These are phyloP conservation scores for Debaryomycetaceae sp. DNA, from an alignment of 1,139 yeast genomes.

Conservation along the genomic window DNA sequence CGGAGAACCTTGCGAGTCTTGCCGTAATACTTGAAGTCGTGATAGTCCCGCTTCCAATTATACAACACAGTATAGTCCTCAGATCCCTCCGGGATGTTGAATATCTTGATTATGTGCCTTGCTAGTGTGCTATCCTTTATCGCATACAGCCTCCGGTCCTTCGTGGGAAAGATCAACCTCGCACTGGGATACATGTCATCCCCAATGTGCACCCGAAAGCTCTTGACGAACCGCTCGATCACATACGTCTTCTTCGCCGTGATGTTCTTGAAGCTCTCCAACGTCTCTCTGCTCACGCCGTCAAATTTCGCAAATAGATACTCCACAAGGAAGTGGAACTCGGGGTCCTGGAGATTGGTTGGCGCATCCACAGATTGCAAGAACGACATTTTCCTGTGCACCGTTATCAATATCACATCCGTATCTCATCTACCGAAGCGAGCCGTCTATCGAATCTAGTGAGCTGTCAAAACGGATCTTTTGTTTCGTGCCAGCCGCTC, in stretches of 20 bases:
- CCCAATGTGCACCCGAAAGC: slow-evolving; percentile 69
- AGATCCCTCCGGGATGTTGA: slow-evolving; percentile 33
- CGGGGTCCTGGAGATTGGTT: slow-evolving; percentile 21
- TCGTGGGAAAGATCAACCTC: slow-evolving; percentile 59
- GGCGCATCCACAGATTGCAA: slow-evolving; percentile 10
- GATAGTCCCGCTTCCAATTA: slow-evolving; percentile 40
- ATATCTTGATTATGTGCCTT: slow-evolving; percentile 35
- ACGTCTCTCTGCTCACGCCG: slow-evolving; percentile 22
- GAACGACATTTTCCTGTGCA: slow-evolving; percentile 5
- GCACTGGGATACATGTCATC: slow-evolving; percentile 67
- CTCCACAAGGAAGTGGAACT: slow-evolving; percentile 27
- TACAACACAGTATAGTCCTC: slow-evolving; percentile 31
- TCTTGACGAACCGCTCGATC: slow-evolving; percentile 46
- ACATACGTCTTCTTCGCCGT: slow-evolving; percentile 29
- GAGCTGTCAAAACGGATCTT: too few species aligned
- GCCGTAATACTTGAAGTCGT: slow-evolving; percentile 18
- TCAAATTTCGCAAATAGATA: slow-evolving; percentile 33
- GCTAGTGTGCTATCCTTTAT: slow-evolving; percentile 52
- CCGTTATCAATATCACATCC: too few species aligned
- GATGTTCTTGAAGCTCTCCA: slow-evolving; percentile 25
- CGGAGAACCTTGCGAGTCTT: slow-evolving; percentile 29
- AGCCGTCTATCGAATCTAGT: too few species aligned
- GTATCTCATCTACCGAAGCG: too few species aligned
- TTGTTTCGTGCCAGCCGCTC: too few species aligned
- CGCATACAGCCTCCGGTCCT: slow-evolving; percentile 52